Evolutionary conservation across 2,329 filamentous ascomycete genomes (phyloP).

Genomic region (Metarhizium anisopliae): DNA sequence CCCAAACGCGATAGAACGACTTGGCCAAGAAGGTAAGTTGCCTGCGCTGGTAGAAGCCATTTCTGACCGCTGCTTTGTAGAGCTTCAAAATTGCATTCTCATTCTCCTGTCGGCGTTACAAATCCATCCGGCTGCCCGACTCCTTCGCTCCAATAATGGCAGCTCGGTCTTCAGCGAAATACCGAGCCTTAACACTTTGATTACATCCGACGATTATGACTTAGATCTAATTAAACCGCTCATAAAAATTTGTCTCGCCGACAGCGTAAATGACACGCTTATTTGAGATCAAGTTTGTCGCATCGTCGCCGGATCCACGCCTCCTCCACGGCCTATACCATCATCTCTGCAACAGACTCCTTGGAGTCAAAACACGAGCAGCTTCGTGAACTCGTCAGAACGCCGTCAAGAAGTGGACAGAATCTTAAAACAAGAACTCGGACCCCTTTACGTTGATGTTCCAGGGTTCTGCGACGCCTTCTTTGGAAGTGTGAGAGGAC

Average conservation of each 20-base stretch:
- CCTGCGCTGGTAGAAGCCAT: background rate
- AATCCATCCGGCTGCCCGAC: background rate
- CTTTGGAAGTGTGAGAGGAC: slow-evolving; percentile 21
- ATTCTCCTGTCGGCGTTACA: background rate
- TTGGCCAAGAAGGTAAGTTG: background rate
- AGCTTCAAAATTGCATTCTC: background rate
- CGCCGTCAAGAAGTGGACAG: slow-evolving; percentile 21
- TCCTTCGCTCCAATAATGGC: background rate
- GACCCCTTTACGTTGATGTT: slow-evolving; percentile 25
- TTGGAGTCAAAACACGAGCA: slow-evolving; percentile 20
- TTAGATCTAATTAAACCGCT: too few species aligned
- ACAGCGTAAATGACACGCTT: background rate
- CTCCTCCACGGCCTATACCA: slow-evolving; percentile 15
- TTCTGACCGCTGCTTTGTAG: background rate
- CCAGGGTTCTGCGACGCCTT: slow-evolving; percentile 22
- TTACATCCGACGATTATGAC: background rate
- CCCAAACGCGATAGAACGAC: background rate
- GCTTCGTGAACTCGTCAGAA: slow-evolving; percentile 26
- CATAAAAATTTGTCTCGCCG: too few species aligned
- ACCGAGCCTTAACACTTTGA: background rate
- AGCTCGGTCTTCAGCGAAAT: background rate
- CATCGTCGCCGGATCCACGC: slow-evolving; percentile 14
- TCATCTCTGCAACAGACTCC: slow-evolving; percentile 22
- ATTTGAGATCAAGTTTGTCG: background rate
- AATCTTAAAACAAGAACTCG: slow-evolving; percentile 25